A percentile compares a stretch with the other conserved stretches of the same genome.
Evolutionary conservation across 208 protist genomes (phyloP).

Genomic region (Jaenimonas drosophilae): DNA sequence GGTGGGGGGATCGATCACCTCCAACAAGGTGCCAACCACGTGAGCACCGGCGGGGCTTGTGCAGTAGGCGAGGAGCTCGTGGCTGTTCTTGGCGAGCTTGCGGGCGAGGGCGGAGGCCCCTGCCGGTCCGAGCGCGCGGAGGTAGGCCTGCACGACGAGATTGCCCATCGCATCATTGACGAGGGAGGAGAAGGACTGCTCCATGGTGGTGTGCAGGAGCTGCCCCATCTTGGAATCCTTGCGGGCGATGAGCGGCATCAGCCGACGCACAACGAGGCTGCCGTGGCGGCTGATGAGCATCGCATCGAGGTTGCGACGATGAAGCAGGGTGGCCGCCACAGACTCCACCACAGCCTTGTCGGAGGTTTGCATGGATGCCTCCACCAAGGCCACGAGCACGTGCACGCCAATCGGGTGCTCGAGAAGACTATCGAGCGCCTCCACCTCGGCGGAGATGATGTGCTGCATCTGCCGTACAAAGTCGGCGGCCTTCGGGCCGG

Average conservation of each 20-base stretch:
- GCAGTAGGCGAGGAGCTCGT: conserved; percentile 58
- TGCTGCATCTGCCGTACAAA: conserved; percentile 21
- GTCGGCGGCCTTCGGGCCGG: conserved; percentile 10
- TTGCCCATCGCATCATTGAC: conserved; percentile 72
- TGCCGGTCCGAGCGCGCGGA: conserved; percentile 35
- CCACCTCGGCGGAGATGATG: conserved; percentile 13
- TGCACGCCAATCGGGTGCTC: conserved; percentile 61
- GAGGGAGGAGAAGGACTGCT: conserved; percentile 35
- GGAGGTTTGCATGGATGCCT: conserved; percentile 24
- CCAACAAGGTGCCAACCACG: conserved; percentile 65
- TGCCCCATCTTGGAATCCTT: conserved; percentile 52
- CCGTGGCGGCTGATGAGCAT: conserved; percentile 46
- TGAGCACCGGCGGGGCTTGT: conserved; percentile 60
- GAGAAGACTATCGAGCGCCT: conserved; percentile 27
- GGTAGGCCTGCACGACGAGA: conserved; percentile 67
- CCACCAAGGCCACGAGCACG: conserved; percentile 47
- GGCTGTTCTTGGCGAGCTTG: conserved; percentile 38
- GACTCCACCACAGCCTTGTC: conserved; percentile 28
- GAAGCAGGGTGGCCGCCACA: conserved; percentile 36
- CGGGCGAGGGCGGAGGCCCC: conserved; percentile 35
- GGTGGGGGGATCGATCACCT: conserved; percentile 51
- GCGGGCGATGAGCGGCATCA: conserved; percentile 52
- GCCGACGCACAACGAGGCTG: conserved; percentile 63
- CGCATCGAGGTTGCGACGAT: conserved; percentile 30
- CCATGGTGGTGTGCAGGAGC: conserved; percentile 42